Evolutionary conservation across 441 rosid genomes (phyloP).

Genomic region (Bocquillonia castaneifolia): DNA sequence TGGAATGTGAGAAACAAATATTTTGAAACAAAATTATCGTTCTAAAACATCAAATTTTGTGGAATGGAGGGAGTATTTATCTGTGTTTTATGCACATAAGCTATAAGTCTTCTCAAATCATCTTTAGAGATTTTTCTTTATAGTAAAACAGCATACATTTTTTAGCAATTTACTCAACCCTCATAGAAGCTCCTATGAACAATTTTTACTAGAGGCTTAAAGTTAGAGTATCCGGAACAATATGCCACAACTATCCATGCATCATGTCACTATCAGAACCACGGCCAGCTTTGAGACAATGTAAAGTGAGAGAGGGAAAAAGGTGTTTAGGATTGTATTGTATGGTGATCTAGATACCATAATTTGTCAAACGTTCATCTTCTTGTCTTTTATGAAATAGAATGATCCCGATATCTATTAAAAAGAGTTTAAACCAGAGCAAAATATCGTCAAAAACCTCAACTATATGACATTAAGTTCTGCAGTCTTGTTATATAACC

Average conservation of each 20-base stretch:
- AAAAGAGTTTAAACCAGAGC: not conserved
- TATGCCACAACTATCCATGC: not conserved
- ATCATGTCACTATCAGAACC: not conserved
- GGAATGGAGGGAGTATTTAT: too few species aligned
- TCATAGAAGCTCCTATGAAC: not conserved
- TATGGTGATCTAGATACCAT: not conserved
- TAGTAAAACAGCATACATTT: not conserved
- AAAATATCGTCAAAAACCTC: not conserved
- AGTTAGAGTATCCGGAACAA: not conserved
- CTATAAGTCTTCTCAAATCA: not conserved
- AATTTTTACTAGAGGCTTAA: not conserved
- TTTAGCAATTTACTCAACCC: conserved; percentile 1
- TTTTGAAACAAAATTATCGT: too few species aligned
- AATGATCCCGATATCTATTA: not conserved
- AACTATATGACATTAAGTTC: not conserved
- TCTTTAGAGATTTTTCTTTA: too few species aligned
- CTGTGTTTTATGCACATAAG: too few species aligned
- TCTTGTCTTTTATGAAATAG: not conserved
- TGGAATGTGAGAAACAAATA: too few species aligned
- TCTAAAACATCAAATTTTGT: too few species aligned
- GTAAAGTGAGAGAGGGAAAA: not conserved
- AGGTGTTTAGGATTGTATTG: not conserved
- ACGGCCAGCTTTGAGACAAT: not conserved
- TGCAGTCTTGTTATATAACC: not conserved
- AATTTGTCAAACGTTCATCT: not conserved